Base-by-base conservation (phyloP, 2,329 filamentous ascomycete genomes). In the Moelleriella libera region DNA sequence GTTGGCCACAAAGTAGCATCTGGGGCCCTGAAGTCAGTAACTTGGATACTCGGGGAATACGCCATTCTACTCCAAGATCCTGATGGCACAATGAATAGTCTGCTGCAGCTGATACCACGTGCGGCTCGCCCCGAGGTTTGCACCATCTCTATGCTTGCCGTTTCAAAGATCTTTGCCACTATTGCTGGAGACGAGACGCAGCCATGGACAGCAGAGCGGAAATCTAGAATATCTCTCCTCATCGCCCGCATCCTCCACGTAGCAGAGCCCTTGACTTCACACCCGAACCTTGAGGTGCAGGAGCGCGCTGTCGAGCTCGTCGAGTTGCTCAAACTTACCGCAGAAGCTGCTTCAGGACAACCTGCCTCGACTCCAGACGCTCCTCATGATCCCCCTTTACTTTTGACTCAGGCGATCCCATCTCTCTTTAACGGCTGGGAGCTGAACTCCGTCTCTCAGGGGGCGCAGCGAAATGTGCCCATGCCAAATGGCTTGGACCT, bases 281-380 rank as follows among this genome's bases (percentile, higher is more conserved):
- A 97, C 61, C 89, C 90, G 0, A 87, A 82, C 56, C 72, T 98
- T 1, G 92, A 98, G 60, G 88, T 98, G 4, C 92, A 98, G 65
- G 92, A 97, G 63, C 80, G 92, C 48, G 84, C 89, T 3, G 89
- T 96, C 1, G 89, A 96, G 60, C 94, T 95, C 56, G 75, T 88
- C 0, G 92, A 98, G 60, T 72, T 97, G 10, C 78, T 97, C 57
- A 88, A 88, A 49, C 72, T 98, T 43, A 88, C 87, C 2, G 80
- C 82, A 1, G 92, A 98, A 66, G 88, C 90, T 11, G 78, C 78
- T 3, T 75, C 80, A 7, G 80, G 74, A 1, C 84, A 89, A 51
- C 72, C 76, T 9, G 68, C 76, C 11, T 74, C 74, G 1, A 74
- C 69, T 1, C 73, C 74, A 32, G 66, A 71, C 2, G 53, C 67